Evolutionary conservation across 495 filamentous ascomycete species (phyloP), one percentile per base, ranked within the genome.

Genomic region (Aspergillus kassunensis): DNA sequence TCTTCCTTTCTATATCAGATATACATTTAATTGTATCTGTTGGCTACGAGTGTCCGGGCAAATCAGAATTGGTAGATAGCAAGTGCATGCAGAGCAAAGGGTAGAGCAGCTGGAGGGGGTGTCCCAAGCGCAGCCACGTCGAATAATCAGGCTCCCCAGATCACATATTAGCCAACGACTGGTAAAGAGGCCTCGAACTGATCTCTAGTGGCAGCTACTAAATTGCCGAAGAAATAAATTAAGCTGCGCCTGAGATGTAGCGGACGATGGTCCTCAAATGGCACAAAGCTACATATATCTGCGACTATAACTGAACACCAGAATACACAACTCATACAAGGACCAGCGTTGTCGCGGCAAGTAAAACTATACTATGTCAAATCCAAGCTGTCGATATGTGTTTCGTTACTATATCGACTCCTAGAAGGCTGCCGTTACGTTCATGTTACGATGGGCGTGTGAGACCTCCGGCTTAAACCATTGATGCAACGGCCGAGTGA

Each of bases 41-140:
- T 15, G 18, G 40, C 25, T 24, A 2, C n/a, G 8, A n/a, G n/a
- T n/a, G n/a, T 45, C 42, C 42, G 33, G 34, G 30, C 34, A 40
- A 46, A 39, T 46, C 33, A 46, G 25, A 21, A 23, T 15, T 15
- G 16, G n/a, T n/a, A 27, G 15, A 5, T 27, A 16, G 43, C n/a
- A 43, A 49, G 23, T 21, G 20, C 36, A 33, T 27, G 20, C 19
- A 27, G 40, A 35, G 23, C 39, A 27, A 47, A n/a, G 27, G 10
- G 18, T 43, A 42, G 45, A 30, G 30, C 20, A 52, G 40, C 29
- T 51, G 44, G 55, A 56, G 50, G 51, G n/a, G 56, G 49, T 42
- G 16, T 31, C 52, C 53, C 61, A 46, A 59, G 56, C 62, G 51
- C 51, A 59, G 62, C 62, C 62, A 65, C 62, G 62, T 65, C 62